Evolutionary conservation across 2,329 filamentous ascomycete species (phyloP), one percentile per base, ranked within the genome.

Genomic region (Aspergillus jensenii): DNA sequence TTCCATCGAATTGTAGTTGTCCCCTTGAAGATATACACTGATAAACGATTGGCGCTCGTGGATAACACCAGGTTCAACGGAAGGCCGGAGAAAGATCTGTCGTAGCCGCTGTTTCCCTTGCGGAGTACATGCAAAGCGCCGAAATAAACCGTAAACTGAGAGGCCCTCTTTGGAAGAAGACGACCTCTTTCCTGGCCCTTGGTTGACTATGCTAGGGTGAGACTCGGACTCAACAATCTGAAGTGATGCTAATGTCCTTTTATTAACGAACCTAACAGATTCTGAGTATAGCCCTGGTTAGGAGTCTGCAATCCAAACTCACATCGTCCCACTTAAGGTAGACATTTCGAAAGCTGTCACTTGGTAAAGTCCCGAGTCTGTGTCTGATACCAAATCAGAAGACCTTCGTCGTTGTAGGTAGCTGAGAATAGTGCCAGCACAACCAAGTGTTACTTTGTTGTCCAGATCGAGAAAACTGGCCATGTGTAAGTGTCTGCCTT

Each of bases 161-260:
- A 95, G 80, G 15, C 86, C 89, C 75, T 96, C 92, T 71, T 93
- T 96, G 1, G 84, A 83, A 19, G 84, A 87, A 1, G 83, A 85
- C 25, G 79, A 82, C 31, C 81, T 80, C 62, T 79, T 84, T 6
- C 81, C 83, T 3, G 87, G 85, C 0, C 89, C 90, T 75, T 89
- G 88, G 65, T 88, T 90, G 61, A 93, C 89, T 48, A 84, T 87
- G 68, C 91, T 92, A 4, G 91, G 93, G 71, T 96, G 91, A 11
- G 85, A 85, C 71, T 97, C 93, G 1, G 89, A 86, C 55, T 89
- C 88, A 25, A 96, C 81, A 27, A 99, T 90, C 67, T 97, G 93
- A 8, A 99, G 82, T 1, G 92, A 92, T 14, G 85, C 76, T 43
- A 98, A 78, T 0, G 93, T 90, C 68, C 97, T 91, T 2, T 84